Base-by-base conservation (phyloP, 2,329 filamentous ascomycete species). In the Aspergillus sp. region DNA sequence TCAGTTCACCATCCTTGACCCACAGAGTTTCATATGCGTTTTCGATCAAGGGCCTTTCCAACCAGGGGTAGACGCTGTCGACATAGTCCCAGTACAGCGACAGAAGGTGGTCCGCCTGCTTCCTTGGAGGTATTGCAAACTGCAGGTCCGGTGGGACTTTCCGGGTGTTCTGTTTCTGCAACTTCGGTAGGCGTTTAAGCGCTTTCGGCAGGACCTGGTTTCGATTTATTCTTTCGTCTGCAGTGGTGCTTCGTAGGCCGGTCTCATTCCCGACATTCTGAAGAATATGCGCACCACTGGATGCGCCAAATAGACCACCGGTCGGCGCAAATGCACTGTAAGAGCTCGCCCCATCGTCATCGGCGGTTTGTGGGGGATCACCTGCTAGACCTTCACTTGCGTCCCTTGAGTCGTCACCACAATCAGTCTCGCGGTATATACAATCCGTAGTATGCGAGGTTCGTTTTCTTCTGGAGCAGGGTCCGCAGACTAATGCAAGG, bases 401-500 rank as follows among this genome's bases (percentile, higher is more conserved):
- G 36, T 42, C 14, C 9, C 16, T 14, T 42, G 36, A n/a, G 5
- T 42, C 1, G 14, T n/a, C 36, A 16, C 16, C 16, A 14, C 36
- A 9, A 14, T 42, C 36, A n/a, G 14, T n/a, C 16, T 42, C 36
- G 4, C 36, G 36, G 36, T 42, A 42, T 4, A 42, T n/a, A n/a
- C 36, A 42, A 42, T 14, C 6, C 1, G 36, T n/a, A n/a, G 36
- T 47, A 36, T 16, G 29, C 10, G 54, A 57, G 20, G 3, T 49
- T 9, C 32, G 52, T 57, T 52, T 62, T 16, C 55, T 42, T 31
- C 53, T 62, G 2, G 52, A 54, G 16, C 60, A 62, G n/a, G 60
- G 45, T 12, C 58, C 58, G 26, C 59, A 62, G 20, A 59, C 59
- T 62, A 55, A 47, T 36, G 22, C 45, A 42, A 56, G 36, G 36